Base-by-base conservation (phyloP, 345 rosid genomes). In the Lagerstroemia speciosa region DNA sequence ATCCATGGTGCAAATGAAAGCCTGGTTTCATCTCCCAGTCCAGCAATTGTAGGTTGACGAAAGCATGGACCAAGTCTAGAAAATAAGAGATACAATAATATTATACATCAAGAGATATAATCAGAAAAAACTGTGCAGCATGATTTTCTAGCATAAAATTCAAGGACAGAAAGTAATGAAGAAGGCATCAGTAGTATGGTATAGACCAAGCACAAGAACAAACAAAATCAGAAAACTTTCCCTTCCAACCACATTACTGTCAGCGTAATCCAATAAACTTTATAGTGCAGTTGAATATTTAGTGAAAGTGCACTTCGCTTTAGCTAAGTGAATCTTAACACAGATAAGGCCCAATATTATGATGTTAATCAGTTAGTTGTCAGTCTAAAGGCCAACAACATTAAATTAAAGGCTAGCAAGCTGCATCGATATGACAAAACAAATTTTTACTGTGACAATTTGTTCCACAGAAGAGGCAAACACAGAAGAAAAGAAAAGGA, bases 1-100 rank as follows among this genome's bases (percentile, higher is more conserved):
- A 77, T 94, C 99, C 99, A 89, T 90, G 20, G 99, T 94, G 79
- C 99, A 94, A 68, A 94, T 91, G 75, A 94, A 94, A 37, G 99
- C 97, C 79, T 89, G 88, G 79, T 89, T 69, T 91, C 97, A 57
- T 85, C 97, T 65, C 96, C 86, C 82, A 94, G 77, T 58, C 99
- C 99, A 62, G 96, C 97, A 82, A 94, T 91, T 30, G 91, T 96
- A 30, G 99, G 97, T 72, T 94, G 97, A 74, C 95, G 88, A 78
- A 94, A 85, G 83, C 89, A 94, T 37, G 97, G 99, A 71, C 99
- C 99, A 76, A 94, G 91, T 76, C 99, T 89, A 64, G 80, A 75
- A 62, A 72, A 20, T 22, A 60, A 68, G 24, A n/a, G n/a, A n/a
- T n/a, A 66, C n/a, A 17, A 62, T 0, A 19, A 5, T 12, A 15